phyloP scores from a whole-genome alignment of 1,284 basidiomycete species.

The Pterulicium gracile region DNA sequence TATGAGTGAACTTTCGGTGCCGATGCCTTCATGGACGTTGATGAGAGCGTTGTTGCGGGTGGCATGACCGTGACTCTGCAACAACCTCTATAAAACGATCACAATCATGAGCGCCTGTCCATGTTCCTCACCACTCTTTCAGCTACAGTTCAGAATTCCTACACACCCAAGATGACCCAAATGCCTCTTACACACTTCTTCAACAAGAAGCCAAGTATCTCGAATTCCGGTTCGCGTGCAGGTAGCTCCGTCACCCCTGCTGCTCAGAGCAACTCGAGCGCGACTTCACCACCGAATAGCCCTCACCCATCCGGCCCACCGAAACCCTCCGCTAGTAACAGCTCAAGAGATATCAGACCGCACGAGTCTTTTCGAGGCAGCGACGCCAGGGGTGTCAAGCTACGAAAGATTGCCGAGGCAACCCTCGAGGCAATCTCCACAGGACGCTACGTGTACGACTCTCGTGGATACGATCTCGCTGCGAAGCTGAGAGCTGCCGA shows the following conservation, averaged over 20 bases:
- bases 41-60: no score
- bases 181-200: not conserved
- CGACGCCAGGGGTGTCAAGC: conserved; percentile 8
- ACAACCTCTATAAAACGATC: no score
- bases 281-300: not conserved
- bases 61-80: no score
- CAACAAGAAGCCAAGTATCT: not conserved
- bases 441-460: conserved; percentile 17
- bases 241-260: not conserved
- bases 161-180: not conserved
- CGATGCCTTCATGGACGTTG: no score
- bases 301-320: not conserved
- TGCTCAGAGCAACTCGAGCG: not conserved
- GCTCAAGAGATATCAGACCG: not conserved
- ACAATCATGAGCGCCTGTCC: no score
- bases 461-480: not conserved
- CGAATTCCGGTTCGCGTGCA: not conserved
- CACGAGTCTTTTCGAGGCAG: conserved; percentile 7
- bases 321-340: not conserved
- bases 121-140: no score
- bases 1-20: no score
- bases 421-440: conserved; percentile 21
- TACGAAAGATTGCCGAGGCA: conserved; percentile 18
- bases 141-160: no score
- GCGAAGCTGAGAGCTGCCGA: not conserved